Conservation (phyloP, 1,284 basidiomycete species). For the Agroathelia rolfsii region DNA sequence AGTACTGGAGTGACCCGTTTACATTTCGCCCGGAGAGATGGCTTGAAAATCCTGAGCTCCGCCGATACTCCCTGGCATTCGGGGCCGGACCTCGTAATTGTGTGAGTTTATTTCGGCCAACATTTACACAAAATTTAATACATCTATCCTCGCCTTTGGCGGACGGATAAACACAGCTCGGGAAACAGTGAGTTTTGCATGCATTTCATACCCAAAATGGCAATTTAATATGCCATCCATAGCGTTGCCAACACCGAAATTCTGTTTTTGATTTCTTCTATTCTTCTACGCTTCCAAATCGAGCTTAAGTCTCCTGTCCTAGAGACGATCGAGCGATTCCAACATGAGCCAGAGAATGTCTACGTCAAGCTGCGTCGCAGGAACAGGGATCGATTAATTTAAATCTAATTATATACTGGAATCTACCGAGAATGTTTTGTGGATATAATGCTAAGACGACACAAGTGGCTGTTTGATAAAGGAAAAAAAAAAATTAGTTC, state of each 20-base stretch:
- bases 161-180: no score
- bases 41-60: conserved; percentile 25
- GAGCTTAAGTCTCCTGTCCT: conserved; percentile 12
- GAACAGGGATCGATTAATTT: no score
- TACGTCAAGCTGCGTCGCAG: no score
- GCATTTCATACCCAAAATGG: neutral
- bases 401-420: no score
- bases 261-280: conserved; percentile 23
- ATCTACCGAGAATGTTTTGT: no score
- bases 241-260: conserved; percentile 26
- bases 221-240: conserved; percentile 4
- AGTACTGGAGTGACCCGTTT: conserved; percentile 36
- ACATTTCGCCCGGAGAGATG: conserved; percentile 36
- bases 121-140: neutral
- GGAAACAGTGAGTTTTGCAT: conserved; percentile 14
- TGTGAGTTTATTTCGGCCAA: conserved; percentile 10
- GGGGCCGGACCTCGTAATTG: conserved; percentile 27
- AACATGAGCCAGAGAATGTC: conserved; percentile 24
- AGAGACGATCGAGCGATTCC: conserved; percentile 21
- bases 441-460: no score
- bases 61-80: conserved; percentile 26
- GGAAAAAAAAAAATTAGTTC: no score
- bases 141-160: no score
- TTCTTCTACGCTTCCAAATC: conserved; percentile 24
- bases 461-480: no score